Percentiles rank a stretch among this genome's conserved stretches.
Conservation (phyloP, 192 early-diverging fungal species). For the Mortierella antarctica region DNA sequence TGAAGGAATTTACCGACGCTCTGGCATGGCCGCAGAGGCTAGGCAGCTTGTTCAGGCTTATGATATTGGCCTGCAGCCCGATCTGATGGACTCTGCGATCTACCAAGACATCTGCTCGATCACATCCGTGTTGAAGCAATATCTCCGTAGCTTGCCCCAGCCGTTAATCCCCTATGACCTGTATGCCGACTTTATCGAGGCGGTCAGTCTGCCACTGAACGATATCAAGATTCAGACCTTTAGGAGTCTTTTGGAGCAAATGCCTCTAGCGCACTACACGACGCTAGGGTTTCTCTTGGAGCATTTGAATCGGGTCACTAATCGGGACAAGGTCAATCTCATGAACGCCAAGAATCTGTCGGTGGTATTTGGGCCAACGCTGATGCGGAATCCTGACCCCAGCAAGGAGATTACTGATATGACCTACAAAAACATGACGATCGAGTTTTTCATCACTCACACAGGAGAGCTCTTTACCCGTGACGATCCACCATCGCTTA, state of each 20-base stretch:
- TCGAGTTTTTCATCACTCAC: constrained; percentile 76
- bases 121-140: constrained; percentile 86
- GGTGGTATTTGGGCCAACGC: constrained; percentile 93
- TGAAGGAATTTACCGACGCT: constrained; percentile 86
- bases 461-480: constrained; percentile 37
- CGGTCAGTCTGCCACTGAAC: constrained; percentile 51
- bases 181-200: constrained; percentile 74
- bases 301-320: constrained; percentile 74
- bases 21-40: constrained; percentile 79
- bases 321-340: constrained; percentile 74
- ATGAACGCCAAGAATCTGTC: constrained; percentile 95
- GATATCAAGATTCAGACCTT: constrained; percentile 63
- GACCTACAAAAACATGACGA: constrained; percentile 75
- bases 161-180: constrained; percentile 78
- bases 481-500: constrained; percentile 3
- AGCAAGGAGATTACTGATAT: constrained; percentile 77
- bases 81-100: constrained; percentile 60
- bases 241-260: constrained; percentile 55
- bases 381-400: constrained; percentile 75
- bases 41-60: constrained; percentile 74
- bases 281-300: constrained; percentile 71
- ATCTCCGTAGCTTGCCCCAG: constrained; percentile 79
- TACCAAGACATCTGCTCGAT: constrained; percentile 81
- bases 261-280: constrained; percentile 71
- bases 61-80: constrained; percentile 60